Base-by-base conservation (phyloP, 2,329 filamentous ascomycete species). In the Endoconidiophora polonica region DNA sequence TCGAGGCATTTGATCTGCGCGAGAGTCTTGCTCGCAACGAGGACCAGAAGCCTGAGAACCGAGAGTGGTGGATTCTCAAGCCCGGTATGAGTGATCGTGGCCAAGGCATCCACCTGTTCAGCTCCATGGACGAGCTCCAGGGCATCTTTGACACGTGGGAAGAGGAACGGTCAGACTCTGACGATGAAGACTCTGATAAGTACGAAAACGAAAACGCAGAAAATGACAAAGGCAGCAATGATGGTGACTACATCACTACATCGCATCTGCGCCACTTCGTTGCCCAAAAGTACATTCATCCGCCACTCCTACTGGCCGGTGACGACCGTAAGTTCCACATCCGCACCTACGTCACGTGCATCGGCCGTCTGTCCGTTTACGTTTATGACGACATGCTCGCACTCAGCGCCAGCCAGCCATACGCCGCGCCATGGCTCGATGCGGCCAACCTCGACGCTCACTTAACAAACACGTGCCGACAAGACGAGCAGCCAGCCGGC, bases 21-120 rank as follows among this genome's bases (percentile, higher is more conserved):
- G 85, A 86, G 51, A 88, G 83, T 57, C 73, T 93, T 63, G 74
- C 76, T 29, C 71, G 70, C 43, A 94, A 94, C 57, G 65, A 63
- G 12, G 55, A 55, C 10, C 54, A 52, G 3, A 57, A 58, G 1
- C 57, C 51, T 0, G 54, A 64, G 26, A 66, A 73, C 40, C 72
- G 74, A 53, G 79, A 93, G 61, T 98, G 90, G 90, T 98, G 91
- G 91, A 96, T 98, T 56, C 65, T 98, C 53, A 98, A 98, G 66
- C 90, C 91, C 0, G 83, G 90, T 6, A 96, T 98, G 91, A 94
- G 86, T 63, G 91, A 98, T 61, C 76, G 90, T 22, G 91, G 90
- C 0, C 88, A 95, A 62, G 91, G 91, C 1, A 95, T 98, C 52
- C 70, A 86, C 38, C 68, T 98, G 0, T 98, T 98, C 63, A 84